Conservation (phyloP, 2,329 filamentous ascomycete genomes). For the Fusarium sp. region DNA sequence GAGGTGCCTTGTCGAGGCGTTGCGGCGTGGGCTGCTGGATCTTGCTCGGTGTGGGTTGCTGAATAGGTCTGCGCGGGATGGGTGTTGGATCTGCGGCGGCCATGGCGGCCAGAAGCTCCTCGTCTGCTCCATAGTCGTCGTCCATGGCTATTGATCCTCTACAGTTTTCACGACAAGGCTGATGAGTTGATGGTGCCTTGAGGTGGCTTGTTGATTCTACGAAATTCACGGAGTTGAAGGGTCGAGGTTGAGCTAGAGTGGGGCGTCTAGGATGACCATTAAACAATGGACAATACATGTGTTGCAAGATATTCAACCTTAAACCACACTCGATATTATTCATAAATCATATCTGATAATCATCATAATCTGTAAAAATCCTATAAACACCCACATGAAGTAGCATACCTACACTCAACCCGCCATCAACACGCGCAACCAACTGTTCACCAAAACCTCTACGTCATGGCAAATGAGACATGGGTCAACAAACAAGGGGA, state of each 20-base stretch:
- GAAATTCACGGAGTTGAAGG: conserved; percentile 26
- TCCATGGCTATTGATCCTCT: conserved; percentile 50
- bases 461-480: neutral
- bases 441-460: neutral
- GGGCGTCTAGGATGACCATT: conserved; percentile 10
- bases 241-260: conserved; percentile 20
- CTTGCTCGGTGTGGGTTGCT: conserved; percentile 57
- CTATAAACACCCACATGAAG: neutral
- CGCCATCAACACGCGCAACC: neutral
- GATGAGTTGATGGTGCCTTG: no score
- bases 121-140: conserved; percentile 69
- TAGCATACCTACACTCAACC: neutral
- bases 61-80: conserved; percentile 43
- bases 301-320: neutral
- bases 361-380: neutral
- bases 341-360: neutral
- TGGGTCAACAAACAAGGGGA: neutral
- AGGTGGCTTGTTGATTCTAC: neutral
- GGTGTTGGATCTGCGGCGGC: conserved; percentile 59
- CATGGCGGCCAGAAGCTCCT: conserved; percentile 67
- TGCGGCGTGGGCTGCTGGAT: conserved; percentile 66
- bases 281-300: neutral
- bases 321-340: neutral
- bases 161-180: neutral
- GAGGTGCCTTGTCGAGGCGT: conserved; percentile 64